phyloP scores from a whole-genome alignment of 2,329 filamentous ascomycete species.

The Verticillium nonalfalfae region DNA sequence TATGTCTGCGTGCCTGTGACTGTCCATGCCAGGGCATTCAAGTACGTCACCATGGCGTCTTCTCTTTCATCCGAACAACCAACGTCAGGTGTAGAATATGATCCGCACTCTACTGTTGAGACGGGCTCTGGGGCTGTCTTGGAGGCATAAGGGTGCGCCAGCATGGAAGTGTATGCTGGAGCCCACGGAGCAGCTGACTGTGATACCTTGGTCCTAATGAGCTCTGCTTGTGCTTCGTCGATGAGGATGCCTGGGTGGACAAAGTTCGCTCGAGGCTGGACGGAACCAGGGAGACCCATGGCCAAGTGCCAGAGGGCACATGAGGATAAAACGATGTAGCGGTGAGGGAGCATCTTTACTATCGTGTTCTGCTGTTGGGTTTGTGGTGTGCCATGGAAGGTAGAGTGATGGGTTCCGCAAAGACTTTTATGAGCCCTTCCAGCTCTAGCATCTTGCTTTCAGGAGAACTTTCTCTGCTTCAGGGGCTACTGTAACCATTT shows the following conservation, averaged over 20 bases:
- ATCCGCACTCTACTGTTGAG: slow-evolving; percentile 15
- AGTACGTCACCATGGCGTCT: slow-evolving; percentile 18
- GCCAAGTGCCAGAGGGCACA: background rate
- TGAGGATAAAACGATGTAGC: background rate
- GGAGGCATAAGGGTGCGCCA: background rate
- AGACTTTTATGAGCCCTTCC: too few species aligned
- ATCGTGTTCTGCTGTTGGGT: background rate
- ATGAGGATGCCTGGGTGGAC: background rate
- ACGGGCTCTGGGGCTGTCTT: slow-evolving; percentile 1
- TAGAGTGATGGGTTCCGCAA: too few species aligned
- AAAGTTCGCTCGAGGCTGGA: background rate
- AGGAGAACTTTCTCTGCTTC: too few species aligned
- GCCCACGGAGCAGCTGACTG: background rate
- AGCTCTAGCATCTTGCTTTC: too few species aligned
- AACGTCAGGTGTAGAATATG: slow-evolving; percentile 14
- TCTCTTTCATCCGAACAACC: slow-evolving; percentile 16
- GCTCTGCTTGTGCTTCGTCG: background rate
- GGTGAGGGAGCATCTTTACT: background rate
- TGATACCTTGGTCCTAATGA: background rate
- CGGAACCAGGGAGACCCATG: background rate
- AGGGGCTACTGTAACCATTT: too few species aligned
- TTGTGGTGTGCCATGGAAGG: background rate
- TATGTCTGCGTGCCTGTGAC: slow-evolving; percentile 3
- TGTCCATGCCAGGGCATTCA: slow-evolving; percentile 16
- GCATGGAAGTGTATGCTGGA: background rate